Evolutionary conservation across 495 filamentous ascomycete genomes (phyloP).

Genomic region (Cairneyella variabilis): DNA sequence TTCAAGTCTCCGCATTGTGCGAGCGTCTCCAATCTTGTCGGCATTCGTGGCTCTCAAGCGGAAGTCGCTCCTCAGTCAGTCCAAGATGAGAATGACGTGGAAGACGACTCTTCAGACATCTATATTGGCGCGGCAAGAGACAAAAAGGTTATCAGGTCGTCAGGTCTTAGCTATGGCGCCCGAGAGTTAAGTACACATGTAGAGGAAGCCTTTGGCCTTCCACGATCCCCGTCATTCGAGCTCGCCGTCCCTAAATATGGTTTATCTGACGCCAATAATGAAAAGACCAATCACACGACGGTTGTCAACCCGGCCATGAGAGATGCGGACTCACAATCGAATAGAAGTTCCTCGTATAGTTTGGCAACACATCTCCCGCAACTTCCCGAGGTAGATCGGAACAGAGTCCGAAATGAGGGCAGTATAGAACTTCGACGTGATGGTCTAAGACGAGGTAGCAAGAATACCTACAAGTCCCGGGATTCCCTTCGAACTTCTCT

Average conservation of each 20-base stretch:
- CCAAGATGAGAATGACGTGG: background rate
- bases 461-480: too few species aligned
- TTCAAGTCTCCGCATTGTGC: background rate
- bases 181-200: constrained; percentile 19
- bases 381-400: too few species aligned
- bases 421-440: too few species aligned
- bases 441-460: too few species aligned
- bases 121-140: background rate
- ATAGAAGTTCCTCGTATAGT: background rate
- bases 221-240: background rate
- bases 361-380: background rate
- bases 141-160: constrained; percentile 4
- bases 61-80: background rate
- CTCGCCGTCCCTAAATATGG: background rate
- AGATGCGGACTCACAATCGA: background rate
- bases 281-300: background rate
- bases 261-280: background rate
- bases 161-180: constrained; percentile 10
- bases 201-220: constrained; percentile 22
- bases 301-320: background rate
- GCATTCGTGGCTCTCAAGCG: background rate
- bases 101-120: background rate
- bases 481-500: too few species aligned
- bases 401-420: too few species aligned
- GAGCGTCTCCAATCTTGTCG: background rate